Base-by-base conservation (phyloP, 768 basidiomycete genomes). In the Lyophyllum atratum region DNA sequence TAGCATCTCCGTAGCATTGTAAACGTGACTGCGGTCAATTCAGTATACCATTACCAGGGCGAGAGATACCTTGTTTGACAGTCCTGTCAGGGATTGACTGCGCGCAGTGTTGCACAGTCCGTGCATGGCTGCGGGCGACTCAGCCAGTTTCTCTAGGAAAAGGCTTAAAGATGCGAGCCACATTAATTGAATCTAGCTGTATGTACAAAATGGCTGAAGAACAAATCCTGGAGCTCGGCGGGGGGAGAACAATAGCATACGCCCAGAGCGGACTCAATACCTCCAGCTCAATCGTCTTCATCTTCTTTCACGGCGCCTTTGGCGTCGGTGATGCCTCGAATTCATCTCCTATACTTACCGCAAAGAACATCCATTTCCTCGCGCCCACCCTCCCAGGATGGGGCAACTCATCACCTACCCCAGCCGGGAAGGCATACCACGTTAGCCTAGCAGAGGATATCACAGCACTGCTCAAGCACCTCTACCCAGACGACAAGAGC, bases 341-440 rank as follows among this genome's bases (percentile, higher is more conserved):
- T 0, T 42, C 60, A 14, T 65, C 69, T 4, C 43, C 50, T 2
- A 48, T 54, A 17, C 34, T 57, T 4, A 28, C 24, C 8, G 45
- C 49, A 24, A 50, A 49, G 31, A 55, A 67, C 26, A 54, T 76
- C 2, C 74, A 71, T 56, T 58, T 63, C 50, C 39, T 80, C 37
- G 62, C 68, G 24, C 75, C 76, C 11, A 79, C 78, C 11, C 72
- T 81, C 26, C 80, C 79, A 1, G 79, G 80, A 0, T 80, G 80
- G 77, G 78, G 79, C 3, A 70, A 68, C 50, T 73, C 77, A 0
- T 77, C 77, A 0, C 71, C 76, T 0, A 65, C 68, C 1, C 61
- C 66, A 19, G 47, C 66, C 0, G 61, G 64, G 6, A 62, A 47
- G 6, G 40, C 71, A 0, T 81, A 74, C 59, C 64, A 72, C 48